Percentiles rank a stretch among this genome's conserved stretches.
Conservation (phyloP, 192 early-diverging fungal species). For the Helicostylum pulchrum region DNA sequence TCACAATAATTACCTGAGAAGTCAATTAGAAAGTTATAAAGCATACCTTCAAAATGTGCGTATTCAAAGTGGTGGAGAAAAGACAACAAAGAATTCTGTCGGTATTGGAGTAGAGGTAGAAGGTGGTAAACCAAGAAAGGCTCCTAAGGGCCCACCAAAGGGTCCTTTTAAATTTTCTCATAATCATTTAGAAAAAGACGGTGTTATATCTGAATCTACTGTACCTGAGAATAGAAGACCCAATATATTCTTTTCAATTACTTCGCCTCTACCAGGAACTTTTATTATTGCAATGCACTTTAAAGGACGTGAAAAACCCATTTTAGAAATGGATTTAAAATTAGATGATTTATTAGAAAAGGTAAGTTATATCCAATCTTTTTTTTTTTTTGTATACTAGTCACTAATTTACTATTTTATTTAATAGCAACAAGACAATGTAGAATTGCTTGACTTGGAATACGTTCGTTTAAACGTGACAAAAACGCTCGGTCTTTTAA, state of each 20-base stretch:
- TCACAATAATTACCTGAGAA: slow-evolving; percentile 88
- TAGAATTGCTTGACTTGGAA: slow-evolving; percentile 84
- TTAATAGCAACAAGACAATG: slow-evolving; percentile 84
- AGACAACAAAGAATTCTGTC: slow-evolving; percentile 44
- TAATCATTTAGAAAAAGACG: slow-evolving; percentile 81
- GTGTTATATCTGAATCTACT: slow-evolving; percentile 88
- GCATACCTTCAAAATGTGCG: slow-evolving; percentile 93
- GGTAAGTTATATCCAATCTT: slow-evolving; percentile 30
- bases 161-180: slow-evolving; percentile 84
- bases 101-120: slow-evolving; percentile 63
- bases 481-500: slow-evolving; percentile 75
- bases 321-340: slow-evolving; percentile 94
- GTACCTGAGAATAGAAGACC: slow-evolving; percentile 84
- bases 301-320: slow-evolving; percentile 85
- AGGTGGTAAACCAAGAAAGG: slow-evolving; percentile 42
- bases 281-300: slow-evolving; percentile 89
- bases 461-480: slow-evolving; percentile 90
- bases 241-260: slow-evolving; percentile 89
- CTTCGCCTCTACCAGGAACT: slow-evolving; percentile 82
- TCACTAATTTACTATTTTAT: neutral
- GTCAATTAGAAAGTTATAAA: slow-evolving; percentile 92
- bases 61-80: slow-evolving; percentile 54
- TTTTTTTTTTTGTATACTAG: neutral
- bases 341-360: slow-evolving; percentile 80
- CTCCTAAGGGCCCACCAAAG: slow-evolving; percentile 32